Percentiles rank a stretch among this genome's conserved stretches.
Evolutionary conservation across 768 basidiomycete species (phyloP).

Genomic region (Strobilomyces echinocephalus): DNA sequence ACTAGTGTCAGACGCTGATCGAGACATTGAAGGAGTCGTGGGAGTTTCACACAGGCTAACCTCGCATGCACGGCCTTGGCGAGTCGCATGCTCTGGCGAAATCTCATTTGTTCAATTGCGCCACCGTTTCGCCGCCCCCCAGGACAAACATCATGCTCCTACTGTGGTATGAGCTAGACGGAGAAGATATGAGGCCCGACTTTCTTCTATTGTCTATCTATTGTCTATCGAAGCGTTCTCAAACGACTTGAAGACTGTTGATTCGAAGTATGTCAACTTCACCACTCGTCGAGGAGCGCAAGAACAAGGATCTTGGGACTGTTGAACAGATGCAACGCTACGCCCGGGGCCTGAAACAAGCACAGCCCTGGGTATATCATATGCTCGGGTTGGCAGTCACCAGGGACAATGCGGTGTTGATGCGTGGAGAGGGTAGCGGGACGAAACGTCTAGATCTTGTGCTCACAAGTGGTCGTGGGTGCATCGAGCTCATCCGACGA

Average conservation of each 20-base stretch:
- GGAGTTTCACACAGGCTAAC: no score
- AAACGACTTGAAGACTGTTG: not conserved
- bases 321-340: constrained; percentile 6
- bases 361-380: not conserved
- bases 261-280: not conserved
- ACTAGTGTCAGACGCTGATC: no score
- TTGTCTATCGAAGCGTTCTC: constrained; percentile 6
- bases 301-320: not conserved
- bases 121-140: constrained; percentile 6
- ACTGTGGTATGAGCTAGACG: not conserved
- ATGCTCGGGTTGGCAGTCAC: constrained; percentile 1
- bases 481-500: constrained; percentile 8
- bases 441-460: constrained; percentile 8
- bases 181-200: not conserved
- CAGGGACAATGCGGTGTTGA: not conserved
- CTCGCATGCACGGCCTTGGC: no score
- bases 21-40: no score
- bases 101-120: no score
- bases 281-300: not conserved
- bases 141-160: constrained; percentile 3
- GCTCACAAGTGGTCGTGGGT: constrained; percentile 1
- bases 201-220: not conserved
- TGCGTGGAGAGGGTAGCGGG: constrained; percentile 8
- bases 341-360: not conserved
- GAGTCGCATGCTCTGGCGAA: no score